These are phyloP conservation scores for Verticillium dahliae DNA, from an alignment of 2,329 filamentous ascomycete species.

Conservation along the genomic window DNA sequence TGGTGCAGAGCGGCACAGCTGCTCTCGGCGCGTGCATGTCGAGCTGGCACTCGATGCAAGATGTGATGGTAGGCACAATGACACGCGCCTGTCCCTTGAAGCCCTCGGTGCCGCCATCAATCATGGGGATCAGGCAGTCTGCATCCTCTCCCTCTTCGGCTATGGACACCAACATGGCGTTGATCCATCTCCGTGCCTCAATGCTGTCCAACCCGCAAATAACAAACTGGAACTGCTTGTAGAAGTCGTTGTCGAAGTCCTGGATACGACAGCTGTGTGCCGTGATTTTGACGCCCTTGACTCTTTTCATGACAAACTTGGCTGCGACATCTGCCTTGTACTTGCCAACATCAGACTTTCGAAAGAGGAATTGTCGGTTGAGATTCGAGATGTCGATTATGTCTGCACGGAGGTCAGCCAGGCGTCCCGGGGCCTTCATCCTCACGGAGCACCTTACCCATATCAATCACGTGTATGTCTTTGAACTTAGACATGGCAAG, in stretches of 20 bases:
- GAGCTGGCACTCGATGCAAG: slow-evolving; percentile 95
- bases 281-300: slow-evolving; percentile 87
- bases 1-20: slow-evolving; percentile 93
- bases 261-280: slow-evolving; percentile 93
- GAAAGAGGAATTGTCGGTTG: slow-evolving; percentile 95
- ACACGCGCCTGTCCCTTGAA: slow-evolving; percentile 97
- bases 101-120: slow-evolving; percentile 95
- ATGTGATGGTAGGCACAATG: slow-evolving; percentile 84
- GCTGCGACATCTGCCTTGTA: slow-evolving; percentile 92
- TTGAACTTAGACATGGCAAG: slow-evolving; percentile 92
- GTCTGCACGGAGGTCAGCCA: slow-evolving; percentile 43
- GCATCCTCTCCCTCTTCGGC: slow-evolving; percentile 70
- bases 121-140: slow-evolving; percentile 85
- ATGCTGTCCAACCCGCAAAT: slow-evolving; percentile 95
- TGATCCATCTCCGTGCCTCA: slow-evolving; percentile 97
- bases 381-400: slow-evolving; percentile 98
- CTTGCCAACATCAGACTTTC: slow-evolving; percentile 83
- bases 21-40: slow-evolving; percentile 98
- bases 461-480: slow-evolving; percentile 97
- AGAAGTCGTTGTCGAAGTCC: slow-evolving; percentile 93
- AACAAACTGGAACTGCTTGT: slow-evolving; percentile 92
- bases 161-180: slow-evolving; percentile 84
- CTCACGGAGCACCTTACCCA: slow-evolving; percentile 54
- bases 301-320: slow-evolving; percentile 80
- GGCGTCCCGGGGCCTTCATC: neutral